These are phyloP conservation scores for Lactarius psammicola DNA, from an alignment of 768 basidiomycete species.

Conservation along the genomic window DNA sequence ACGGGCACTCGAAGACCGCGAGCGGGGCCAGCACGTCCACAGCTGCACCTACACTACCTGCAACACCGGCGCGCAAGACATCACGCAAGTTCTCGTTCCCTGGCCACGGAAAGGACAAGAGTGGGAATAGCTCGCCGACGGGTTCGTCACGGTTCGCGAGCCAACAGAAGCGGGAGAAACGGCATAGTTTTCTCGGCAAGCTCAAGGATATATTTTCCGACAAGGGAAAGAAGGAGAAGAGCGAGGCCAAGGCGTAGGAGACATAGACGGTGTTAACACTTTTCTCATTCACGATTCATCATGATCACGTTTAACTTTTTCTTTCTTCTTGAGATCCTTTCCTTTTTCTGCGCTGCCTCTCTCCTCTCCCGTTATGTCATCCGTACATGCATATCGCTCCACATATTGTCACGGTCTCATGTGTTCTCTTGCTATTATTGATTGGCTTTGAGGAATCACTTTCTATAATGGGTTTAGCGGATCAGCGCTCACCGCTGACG, in stretches of 20 bases:
- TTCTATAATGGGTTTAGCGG: not conserved
- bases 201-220: constrained; percentile 29
- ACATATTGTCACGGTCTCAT: not conserved
- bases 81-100: constrained; percentile 26
- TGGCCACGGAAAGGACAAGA: constrained; percentile 8
- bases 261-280: constrained; percentile 3
- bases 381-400: constrained; percentile 2
- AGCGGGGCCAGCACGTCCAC: constrained; percentile 19
- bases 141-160: constrained; percentile 24
- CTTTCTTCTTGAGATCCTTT: not conserved
- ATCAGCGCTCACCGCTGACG: not conserved
- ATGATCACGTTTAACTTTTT: constrained; percentile 6
- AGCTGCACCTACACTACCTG: not conserved
- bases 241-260: constrained; percentile 23
- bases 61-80: constrained; percentile 9
- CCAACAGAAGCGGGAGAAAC: constrained; percentile 27
- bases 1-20: constrained; percentile 15
- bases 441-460: not conserved
- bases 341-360: not conserved
- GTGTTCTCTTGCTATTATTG: not conserved
- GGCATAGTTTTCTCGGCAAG: constrained; percentile 25
- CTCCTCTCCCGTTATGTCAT: not conserved
- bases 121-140: constrained; percentile 22
- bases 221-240: constrained; percentile 24
- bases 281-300: constrained; percentile 3